Conservation (phyloP, 2,329 filamentous ascomycete genomes). For the Fusarium siculi region DNA sequence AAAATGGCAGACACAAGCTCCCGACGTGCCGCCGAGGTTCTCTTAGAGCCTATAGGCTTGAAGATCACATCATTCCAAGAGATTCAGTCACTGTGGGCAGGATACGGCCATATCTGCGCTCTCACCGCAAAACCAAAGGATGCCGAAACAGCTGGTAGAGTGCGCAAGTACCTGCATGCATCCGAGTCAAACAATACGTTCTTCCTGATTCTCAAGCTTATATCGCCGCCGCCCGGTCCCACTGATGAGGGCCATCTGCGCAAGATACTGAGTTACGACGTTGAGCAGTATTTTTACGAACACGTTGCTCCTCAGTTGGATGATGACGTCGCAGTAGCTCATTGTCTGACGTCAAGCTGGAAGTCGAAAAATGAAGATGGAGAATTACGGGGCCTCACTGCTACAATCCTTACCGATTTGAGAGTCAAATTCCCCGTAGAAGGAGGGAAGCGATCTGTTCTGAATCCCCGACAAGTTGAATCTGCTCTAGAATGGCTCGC, state of each 20-base stretch:
- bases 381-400: constrained; percentile 55
- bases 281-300: constrained; percentile 74
- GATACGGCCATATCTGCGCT: constrained; percentile 66
- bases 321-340: constrained; percentile 58
- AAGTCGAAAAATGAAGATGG: constrained; percentile 34
- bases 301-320: constrained; percentile 62
- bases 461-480: constrained; percentile 60
- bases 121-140: constrained; percentile 56
- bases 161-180: constrained; percentile 10
- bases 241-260: constrained; percentile 70
- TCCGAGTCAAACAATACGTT: constrained; percentile 39
- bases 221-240: constrained; percentile 55
- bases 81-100: constrained; percentile 61
- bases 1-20: constrained; percentile 22
- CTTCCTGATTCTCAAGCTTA: constrained; percentile 67
- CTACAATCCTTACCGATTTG: constrained; percentile 69
- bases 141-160: constrained; percentile 20
- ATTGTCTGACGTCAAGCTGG: constrained; percentile 59
- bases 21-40: constrained; percentile 50
- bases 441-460: constrained; percentile 61
- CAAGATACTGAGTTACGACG: constrained; percentile 74
- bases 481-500: constrained; percentile 72
- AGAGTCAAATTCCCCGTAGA: constrained; percentile 63
- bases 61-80: constrained; percentile 52
- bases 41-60: constrained; percentile 54